phyloP scores from a whole-genome alignment of 352 stramenopile species.

The Pythium coloratum region DNA sequence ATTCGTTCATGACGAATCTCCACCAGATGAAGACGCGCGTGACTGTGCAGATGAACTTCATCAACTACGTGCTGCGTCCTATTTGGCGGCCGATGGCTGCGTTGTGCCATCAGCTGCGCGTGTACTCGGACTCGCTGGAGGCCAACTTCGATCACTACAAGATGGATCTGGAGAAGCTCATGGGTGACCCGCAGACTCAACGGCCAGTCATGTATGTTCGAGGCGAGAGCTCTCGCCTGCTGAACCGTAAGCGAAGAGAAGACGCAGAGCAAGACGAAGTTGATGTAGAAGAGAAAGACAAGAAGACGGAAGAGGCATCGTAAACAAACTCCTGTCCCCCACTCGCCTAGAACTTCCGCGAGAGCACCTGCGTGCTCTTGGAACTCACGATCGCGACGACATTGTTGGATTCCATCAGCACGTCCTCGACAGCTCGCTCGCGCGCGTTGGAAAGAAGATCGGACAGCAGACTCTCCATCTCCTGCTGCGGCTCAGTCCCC shows the following conservation, averaged over 20 bases:
- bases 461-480: conserved; percentile 74
- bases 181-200: conserved; percentile 29
- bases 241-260: conserved; percentile 25
- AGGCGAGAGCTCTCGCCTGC: conserved; percentile 40
- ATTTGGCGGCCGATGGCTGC: conserved; percentile 66
- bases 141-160: conserved; percentile 67
- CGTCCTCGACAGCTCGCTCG: conserved; percentile 57
- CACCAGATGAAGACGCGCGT: conserved; percentile 50
- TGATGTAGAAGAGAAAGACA: background rate
- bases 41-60: conserved; percentile 71
- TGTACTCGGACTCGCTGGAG: conserved; percentile 63
- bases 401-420: conserved; percentile 82
- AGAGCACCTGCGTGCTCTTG: conserved; percentile 70
- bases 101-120: conserved; percentile 58
- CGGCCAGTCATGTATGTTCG: conserved; percentile 38
- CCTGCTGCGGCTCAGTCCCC: conserved; percentile 33
- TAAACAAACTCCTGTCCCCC: background rate
- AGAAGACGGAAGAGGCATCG: background rate
- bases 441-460: conserved; percentile 78
- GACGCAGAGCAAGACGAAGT: background rate
- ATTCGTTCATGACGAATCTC: conserved; percentile 74
- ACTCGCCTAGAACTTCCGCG: conserved; percentile 37
- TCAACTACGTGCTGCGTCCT: conserved; percentile 72
- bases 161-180: conserved; percentile 50
- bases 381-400: conserved; percentile 84